phyloP scores from a whole-genome alignment of 2,329 filamentous ascomycete genomes.

The Bipolaris cookei region DNA sequence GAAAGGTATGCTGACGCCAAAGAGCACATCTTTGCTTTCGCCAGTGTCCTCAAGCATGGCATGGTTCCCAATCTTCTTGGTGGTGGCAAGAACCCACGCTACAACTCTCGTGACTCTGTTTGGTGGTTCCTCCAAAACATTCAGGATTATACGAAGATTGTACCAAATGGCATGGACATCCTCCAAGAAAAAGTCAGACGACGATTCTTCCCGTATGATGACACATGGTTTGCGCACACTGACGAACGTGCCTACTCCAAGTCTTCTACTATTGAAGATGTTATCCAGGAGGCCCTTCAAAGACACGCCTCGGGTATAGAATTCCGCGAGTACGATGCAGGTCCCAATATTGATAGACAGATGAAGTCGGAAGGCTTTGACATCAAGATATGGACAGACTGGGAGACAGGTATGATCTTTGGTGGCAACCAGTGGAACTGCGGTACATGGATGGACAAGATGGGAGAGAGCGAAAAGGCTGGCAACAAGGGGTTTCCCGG shows the following conservation, averaged over 20 bases:
- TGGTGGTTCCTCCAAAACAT: slow-evolving; percentile 99
- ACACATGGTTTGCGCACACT: slow-evolving; percentile 86
- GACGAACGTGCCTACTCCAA: slow-evolving; percentile 86
- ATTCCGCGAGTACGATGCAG: slow-evolving; percentile 94
- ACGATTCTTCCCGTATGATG: slow-evolving; percentile 92
- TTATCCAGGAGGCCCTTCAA: slow-evolving; percentile 92
- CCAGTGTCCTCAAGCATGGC: slow-evolving; percentile 94
- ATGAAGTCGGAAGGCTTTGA: slow-evolving; percentile 94
- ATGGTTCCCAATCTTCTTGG: slow-evolving; percentile 96
- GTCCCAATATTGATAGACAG: slow-evolving; percentile 83
- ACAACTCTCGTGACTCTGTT: slow-evolving; percentile 94
- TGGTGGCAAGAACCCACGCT: slow-evolving; percentile 83
- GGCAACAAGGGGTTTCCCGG: slow-evolving; percentile 92
- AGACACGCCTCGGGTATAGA: slow-evolving; percentile 88
- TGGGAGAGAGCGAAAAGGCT: slow-evolving; percentile 95
- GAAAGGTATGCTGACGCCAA: slow-evolving; percentile 86
- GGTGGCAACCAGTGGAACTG: slow-evolving; percentile 95
- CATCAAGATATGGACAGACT: slow-evolving; percentile 88
- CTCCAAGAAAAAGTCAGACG: slow-evolving; percentile 79
- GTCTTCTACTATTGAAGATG: slow-evolving; percentile 81
- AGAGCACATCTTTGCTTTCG: slow-evolving; percentile 94
- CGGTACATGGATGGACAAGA: slow-evolving; percentile 99
- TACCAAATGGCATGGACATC: slow-evolving; percentile 75
- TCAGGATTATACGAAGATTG: slow-evolving; percentile 87
- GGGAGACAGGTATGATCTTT: slow-evolving; percentile 88